Evolutionary conservation across 192 early-diverging fungal genomes (phyloP), one percentile per base, ranked within the genome.

Genomic region (Dimargaris verticillata): DNA sequence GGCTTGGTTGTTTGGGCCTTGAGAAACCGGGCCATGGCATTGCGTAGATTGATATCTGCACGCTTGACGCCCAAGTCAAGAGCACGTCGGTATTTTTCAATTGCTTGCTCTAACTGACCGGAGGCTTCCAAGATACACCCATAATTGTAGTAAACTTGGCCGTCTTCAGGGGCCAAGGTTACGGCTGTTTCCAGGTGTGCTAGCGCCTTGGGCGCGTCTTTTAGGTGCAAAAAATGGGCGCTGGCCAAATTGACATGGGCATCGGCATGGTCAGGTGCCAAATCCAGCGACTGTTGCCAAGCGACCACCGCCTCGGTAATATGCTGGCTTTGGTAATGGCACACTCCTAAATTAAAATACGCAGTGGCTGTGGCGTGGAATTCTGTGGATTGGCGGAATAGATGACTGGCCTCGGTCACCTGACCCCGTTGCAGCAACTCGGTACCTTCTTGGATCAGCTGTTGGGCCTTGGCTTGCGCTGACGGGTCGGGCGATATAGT

Each of bases 221-320:
- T 72, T 22, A 83, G 62, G 50, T 64, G 60, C 68, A 74, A 66
- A 38, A 74, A 67, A 58, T 80, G 76, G 11, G 76, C 65, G 44
- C 83, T 84, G 10, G 83, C 87, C 43, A 84, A 61, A 63, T 87
- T 89, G 58, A 84, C 82, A 58, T 83, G 81, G 3, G 79, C 83
- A 64, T 89, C 87, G 0, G 78, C 66, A 15, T 74, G 68, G 33
- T 62, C 58, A 0, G 80, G 75, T n/a, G 73, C 70, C 20, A 81
- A 52, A 14, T 69, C 68, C 5, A 89, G 29, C 0, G 85, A 80
- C 20, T 72, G 52, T 29, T 76, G 51, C 79, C 83, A 89, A 18
- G 74, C 57, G n/a, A 69, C 65, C 20, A 82, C 61, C 2, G 85
- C 82, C 49, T 70, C 68, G 22, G 78, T 72, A 33, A 73, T 20